Percentiles rank a stretch among this genome's conserved stretches.
These are phyloP conservation scores for Tricholomella constricta DNA, from an alignment of 768 basidiomycete species.

Conservation along the genomic window DNA sequence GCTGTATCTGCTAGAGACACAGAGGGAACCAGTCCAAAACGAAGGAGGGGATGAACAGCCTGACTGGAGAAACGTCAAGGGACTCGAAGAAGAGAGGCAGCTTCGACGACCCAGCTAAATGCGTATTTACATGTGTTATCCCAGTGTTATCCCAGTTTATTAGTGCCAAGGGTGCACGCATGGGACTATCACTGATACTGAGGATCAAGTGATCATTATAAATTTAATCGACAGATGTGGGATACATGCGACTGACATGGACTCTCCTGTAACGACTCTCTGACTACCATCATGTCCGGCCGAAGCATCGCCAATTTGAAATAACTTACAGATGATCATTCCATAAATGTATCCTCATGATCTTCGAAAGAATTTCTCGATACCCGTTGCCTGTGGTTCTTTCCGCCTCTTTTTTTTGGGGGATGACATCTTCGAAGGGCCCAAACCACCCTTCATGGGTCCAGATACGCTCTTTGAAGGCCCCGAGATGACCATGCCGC, in stretches of 20 bases:
- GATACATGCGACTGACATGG: conserved; percentile 1
- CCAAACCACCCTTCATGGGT: neutral
- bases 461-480: conserved; percentile 11
- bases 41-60: conserved; percentile 14
- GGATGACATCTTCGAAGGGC: conserved; percentile 14
- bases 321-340: neutral
- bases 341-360: neutral
- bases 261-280: neutral
- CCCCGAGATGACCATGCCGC: conserved; percentile 15
- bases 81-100: conserved; percentile 9
- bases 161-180: neutral
- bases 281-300: conserved; percentile 16
- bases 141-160: neutral
- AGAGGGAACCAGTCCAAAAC: conserved; percentile 26
- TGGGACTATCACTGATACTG: neutral
- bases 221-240: neutral
- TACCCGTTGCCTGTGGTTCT: conserved; percentile 11
- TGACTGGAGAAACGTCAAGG: conserved; percentile 14
- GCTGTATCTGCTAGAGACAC: conserved; percentile 22
- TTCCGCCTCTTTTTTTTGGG: conserved; percentile 20
- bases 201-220: neutral
- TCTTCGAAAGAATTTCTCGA: conserved; percentile 22
- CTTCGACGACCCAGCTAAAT: neutral
- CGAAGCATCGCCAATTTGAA: neutral
- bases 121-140: conserved; percentile 16